Evolutionary conservation across 169 alveolate species (phyloP), one percentile per base, ranked within the genome.

Genomic region (Eimeria brunetti): DNA sequence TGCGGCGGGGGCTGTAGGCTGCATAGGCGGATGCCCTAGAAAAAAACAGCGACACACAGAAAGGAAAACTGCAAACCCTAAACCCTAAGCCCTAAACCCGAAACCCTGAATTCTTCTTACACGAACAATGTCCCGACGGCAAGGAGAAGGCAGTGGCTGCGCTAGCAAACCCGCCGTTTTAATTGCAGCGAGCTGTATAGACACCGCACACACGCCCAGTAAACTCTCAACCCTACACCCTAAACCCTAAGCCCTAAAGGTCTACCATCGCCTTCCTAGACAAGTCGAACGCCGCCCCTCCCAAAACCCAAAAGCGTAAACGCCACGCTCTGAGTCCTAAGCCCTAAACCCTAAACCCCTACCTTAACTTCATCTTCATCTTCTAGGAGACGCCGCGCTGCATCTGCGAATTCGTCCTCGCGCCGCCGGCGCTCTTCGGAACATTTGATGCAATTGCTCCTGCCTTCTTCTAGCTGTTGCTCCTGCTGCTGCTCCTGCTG

Each of bases 401-500:
- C 76, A 30, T 30, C 76, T 27, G 76, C n/a, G 14, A 64, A 64
- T 64, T 64, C 76, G n/a, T 64, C 41, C 14, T 64, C 41, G 9
- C 76, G 76, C 76, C n/a, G 36, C 33, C 36, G 11, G 36, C 76
- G 76, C 76, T 64, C 76, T 30, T 30, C 76, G 5, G 76, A 6
- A 30, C 76, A 64, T 64, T 30, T 64, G 76, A 6, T 64, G 76
- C 76, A 64, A 18, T 22, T 18, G 76, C 41, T 30, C 12, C 36
- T 27, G 76, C 76, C 36, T 30, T 9, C 76, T 64, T 64, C 33
- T 18, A 8, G 76, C 76, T 64, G 76, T 18, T 64, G 76, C 76
- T 64, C n/a, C 76, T 64, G 76, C 36, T 64, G 33, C 27, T 64
- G 76, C 36, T 64, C n/a, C 76, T 64, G 76, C 76, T 64, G 76